Evolutionary conservation across 805 yeast species (phyloP).

Genomic region (Debaryomyces maramus): DNA sequence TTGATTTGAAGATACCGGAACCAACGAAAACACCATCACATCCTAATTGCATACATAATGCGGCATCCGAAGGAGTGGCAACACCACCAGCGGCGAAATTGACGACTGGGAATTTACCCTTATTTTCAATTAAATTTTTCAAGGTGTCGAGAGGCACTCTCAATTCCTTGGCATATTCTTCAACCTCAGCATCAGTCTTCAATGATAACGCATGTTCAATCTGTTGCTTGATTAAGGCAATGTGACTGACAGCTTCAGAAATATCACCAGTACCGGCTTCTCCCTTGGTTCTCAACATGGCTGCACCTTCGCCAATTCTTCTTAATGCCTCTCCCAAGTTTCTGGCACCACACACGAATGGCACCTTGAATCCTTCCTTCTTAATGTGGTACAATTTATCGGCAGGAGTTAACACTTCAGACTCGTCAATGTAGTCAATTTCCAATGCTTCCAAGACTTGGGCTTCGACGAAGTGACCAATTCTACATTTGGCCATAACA

Average conservation of each 20-base stretch:
- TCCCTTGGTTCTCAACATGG: conserved; percentile 84
- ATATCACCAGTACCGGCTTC: conserved; percentile 91
- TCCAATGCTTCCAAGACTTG: conserved; percentile 70
- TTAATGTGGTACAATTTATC: conserved; percentile 65
- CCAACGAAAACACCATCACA: conserved; percentile 37
- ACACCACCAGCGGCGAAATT: conserved; percentile 89
- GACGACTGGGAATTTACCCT: conserved; percentile 74
- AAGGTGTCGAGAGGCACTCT: conserved; percentile 62
- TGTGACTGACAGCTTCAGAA: conserved; percentile 78
- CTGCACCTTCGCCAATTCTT: conserved; percentile 79
- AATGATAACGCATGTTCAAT: conserved; percentile 46
- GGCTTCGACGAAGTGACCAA: conserved; percentile 82
- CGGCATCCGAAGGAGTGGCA: conserved; percentile 88
- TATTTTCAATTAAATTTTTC: conserved; percentile 45
- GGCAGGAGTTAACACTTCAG: conserved; percentile 83
- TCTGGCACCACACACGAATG: conserved; percentile 84
- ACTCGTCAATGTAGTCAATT: conserved; percentile 80
- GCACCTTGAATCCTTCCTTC: conserved; percentile 61
- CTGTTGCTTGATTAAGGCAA: conserved; percentile 57
- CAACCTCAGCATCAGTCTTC: conserved; percentile 46
- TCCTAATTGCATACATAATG: conserved; percentile 59
- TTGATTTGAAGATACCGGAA: conserved; percentile 75
- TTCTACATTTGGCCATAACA: conserved; percentile 85
- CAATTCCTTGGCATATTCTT: conserved; percentile 51
- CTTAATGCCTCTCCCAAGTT: conserved; percentile 81